Base-by-base conservation (phyloP, 2,329 filamentous ascomycete genomes). In the Eutypella sp. region DNA sequence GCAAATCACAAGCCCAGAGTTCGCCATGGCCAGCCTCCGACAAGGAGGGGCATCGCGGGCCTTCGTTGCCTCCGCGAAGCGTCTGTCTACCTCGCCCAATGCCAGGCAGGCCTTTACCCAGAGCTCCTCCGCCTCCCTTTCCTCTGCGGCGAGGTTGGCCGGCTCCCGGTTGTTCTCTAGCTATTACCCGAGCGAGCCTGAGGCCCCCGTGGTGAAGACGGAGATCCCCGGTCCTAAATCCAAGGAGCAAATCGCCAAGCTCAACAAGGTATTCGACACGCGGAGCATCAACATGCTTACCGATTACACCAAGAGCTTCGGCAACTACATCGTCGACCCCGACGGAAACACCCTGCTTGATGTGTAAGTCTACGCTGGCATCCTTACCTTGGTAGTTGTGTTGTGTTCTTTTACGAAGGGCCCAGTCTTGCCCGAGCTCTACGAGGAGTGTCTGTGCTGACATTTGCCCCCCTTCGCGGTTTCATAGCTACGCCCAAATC, bases 261-360 rank as follows among this genome's bases (percentile, higher is more conserved):
- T 95, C 51, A 73, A 86, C 68, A 73, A 83, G 61, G 86, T 95
- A 48, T 95, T 93, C 61, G 89, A 95, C 66, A 92, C 87, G 5
- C 79, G 89, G 50, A 89, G 85, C 68, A 70, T 92, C 71, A 95
- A 93, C 74, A 87, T 90, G 82, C 73, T 91, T 59, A 78, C 78
- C 49, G 85, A 91, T 67, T 92, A 89, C 68, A 74, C 76, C 54
- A 80, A 83, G 68, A 87, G 84, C 57, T 69, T 75, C 48, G 89
- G 89, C 60, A 95, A 95, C 73, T 95, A 95, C 64, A 82, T 89
- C 55, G 78, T 76, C 27, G 85, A 89, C 57, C 75, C 82, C 0
- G 85, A 89, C 59, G 84, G 84, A 54, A 88, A 89, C 60, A 68
- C 80, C 15, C 70, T 88, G 47, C 76, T 89, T n/a, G 85, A 89